Conservation (phyloP, 306 rosid genomes). For the Cucumis hystrix region DNA sequence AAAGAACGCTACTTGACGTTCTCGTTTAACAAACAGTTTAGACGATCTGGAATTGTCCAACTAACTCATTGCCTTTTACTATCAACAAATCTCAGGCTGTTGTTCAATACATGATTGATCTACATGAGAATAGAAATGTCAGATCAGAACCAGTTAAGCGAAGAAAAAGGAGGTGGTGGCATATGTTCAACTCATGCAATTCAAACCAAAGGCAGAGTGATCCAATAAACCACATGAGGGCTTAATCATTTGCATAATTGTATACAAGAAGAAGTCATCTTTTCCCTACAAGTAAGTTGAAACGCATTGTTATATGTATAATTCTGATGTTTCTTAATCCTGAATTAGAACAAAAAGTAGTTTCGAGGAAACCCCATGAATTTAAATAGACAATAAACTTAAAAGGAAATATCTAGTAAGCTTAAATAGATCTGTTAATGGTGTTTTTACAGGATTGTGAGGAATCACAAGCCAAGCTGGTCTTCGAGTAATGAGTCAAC, state of each 20-base stretch:
- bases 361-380: background rate
- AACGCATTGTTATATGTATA: background rate
- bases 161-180: conserved; percentile 55
- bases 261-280: background rate
- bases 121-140: conserved; percentile 39
- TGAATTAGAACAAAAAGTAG: background rate
- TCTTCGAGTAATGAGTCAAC: background rate
- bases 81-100: conserved; percentile 54
- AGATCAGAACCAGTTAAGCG: conserved; percentile 42
- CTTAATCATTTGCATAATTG: conserved; percentile 22
- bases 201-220: conserved; percentile 71
- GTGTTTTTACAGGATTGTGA: background rate
- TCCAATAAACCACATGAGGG: conserved; percentile 32
- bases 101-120: conserved; percentile 71
- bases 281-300: background rate
- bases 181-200: conserved; percentile 47
- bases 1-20: background rate
- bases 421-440: background rate
- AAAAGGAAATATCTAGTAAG: background rate
- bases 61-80: conserved; percentile 2
- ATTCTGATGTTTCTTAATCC: background rate
- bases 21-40: conserved; percentile 3
- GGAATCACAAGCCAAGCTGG: background rate
- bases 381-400: background rate
- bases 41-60: background rate